Percentiles rank a stretch among this genome's conserved stretches.
Evolutionary conservation across 108 stramenopile genomes (phyloP).

Genomic region (Fragilariopsis cylindrus): DNA sequence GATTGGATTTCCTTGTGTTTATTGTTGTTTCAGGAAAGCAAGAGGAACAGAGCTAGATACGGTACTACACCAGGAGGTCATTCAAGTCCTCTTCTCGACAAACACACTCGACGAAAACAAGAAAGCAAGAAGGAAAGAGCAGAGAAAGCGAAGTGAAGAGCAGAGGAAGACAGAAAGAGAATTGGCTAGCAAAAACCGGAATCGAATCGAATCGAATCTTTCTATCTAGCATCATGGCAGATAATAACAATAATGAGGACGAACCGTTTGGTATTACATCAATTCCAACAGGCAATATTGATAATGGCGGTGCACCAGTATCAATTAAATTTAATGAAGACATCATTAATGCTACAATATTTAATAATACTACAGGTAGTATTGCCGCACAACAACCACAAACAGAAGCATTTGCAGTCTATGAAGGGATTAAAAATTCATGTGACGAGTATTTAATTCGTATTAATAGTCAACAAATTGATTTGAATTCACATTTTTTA

Average conservation of each 20-base stretch:
- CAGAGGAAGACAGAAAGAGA: no score
- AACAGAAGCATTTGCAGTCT: conserved; percentile 47
- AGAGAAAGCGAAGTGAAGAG: no score
- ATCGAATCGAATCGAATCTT: background rate
- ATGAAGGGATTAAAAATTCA: conserved; percentile 34
- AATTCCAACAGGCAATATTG: conserved; percentile 21
- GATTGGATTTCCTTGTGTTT: no score
- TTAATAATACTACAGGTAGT: no score
- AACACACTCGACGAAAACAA: no score
- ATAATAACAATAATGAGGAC: background rate
- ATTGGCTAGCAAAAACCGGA: background rate
- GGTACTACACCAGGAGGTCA: no score
- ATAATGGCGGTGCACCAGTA: no score
- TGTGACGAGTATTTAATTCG: conserved; percentile 10
- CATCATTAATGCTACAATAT: background rate
- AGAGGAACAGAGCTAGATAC: no score
- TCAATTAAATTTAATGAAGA: conserved; percentile 27
- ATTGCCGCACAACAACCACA: conserved; percentile 57
- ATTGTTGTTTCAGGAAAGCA: no score
- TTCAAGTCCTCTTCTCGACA: no score
- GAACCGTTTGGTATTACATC: conserved; percentile 41
- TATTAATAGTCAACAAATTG: conserved; percentile 47
- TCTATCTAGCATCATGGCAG: background rate
- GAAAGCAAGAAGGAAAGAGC: no score
- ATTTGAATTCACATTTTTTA: conserved; percentile 71